Base-by-base conservation (phyloP, 257 asterid genomes). In the Paulownia fortunei region DNA sequence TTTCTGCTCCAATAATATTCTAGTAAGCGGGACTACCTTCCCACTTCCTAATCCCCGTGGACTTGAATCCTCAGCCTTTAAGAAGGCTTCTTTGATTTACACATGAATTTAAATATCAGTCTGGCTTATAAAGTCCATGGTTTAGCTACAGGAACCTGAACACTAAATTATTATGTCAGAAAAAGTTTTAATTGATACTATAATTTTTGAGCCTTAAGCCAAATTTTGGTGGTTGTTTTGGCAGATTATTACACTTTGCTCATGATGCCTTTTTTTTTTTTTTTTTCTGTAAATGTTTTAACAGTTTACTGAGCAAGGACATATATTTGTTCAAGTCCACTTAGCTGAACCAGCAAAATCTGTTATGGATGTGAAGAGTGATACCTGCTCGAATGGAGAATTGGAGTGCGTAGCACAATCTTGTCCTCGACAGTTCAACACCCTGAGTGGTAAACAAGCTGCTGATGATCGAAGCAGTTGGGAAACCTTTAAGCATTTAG, bases 281-380 rank as follows among this genome's bases (percentile, higher is more conserved):
- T 42, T 39, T n/a, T 36, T 60, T 18, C 34, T 61, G 72, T 23
- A 9, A 56, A 41, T 42, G 47, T 49, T 62, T 59, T 52, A 41
- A 73, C 92, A 94, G 98, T 94, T 94, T 64, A 94, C 99, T 2
- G 96, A 91, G 70, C 86, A 75, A 79, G 99, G 99, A 7, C 99
- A 94, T 77, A 89, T 94, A 77, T 91, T 94, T 65, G 97, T 94
- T 55, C 92, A 90, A 89, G 97, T 94, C 73, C 93, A 86, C 82
- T 83, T 94, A 42, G 92, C 91, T 19, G 95, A 89, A 79, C 92
- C 80, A 77, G 86, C 89, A 67, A 87, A 84, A 49, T 77, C 85
- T 4, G 34, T 55, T 0, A 69, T 79, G 79, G 83, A 86, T 15
- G 77, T 36, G 18, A 89, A 85, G 76, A 36, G 56, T 4, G 87